Evolutionary conservation across 306 rosid species (phyloP), one percentile per base, ranked within the genome.

Genomic region (Dalbergia cochinchinensis): DNA sequence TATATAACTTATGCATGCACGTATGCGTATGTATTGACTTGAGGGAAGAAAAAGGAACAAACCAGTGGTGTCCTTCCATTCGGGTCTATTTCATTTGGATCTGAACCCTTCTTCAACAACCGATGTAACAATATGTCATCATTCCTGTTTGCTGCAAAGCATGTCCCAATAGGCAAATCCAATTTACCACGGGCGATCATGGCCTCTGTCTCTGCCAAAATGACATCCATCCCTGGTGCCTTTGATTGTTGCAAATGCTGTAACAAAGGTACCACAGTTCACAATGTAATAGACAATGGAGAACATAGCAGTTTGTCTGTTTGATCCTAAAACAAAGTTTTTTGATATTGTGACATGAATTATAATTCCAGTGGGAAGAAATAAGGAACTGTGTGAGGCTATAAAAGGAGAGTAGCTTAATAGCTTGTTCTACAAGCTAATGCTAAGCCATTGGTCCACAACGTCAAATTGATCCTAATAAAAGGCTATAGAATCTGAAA

Each of bases 31-130:
- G 45, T 72, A 47, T 33, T 18, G 31, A 33, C 51, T 19, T 1
- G n/a, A 35, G 51, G 11, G 48, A 80, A 55, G 81, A 63, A 34
- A 33, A 61, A 78, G 74, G n/a, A 42, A 69, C 82, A 47, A 59
- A 92, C 97, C 94, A 92, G 59, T 26, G 97, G 88, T 4, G 93
- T 87, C 79, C 69, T 72, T 85, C 91, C 94, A 53, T 69, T 69
- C 16, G 11, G 73, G 41, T 88, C 94, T 13, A n/a, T 59, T 83
- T 88, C 97, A 69, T 90, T 88, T 75, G 94, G 94, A 88, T 90
- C 89, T 10, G 89, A 83, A 47, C 94, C 94, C 53, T 74, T 73
- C 74, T 64, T 81, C 60, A 92, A 77, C 89, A 90, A 73, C 58
- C 80, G 87, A 37, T 80, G 79, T 55, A 92, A 75, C 88, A 92